Base-by-base conservation (phyloP, 148 eudicot genomes). In the Rhododendron henanense region DNA sequence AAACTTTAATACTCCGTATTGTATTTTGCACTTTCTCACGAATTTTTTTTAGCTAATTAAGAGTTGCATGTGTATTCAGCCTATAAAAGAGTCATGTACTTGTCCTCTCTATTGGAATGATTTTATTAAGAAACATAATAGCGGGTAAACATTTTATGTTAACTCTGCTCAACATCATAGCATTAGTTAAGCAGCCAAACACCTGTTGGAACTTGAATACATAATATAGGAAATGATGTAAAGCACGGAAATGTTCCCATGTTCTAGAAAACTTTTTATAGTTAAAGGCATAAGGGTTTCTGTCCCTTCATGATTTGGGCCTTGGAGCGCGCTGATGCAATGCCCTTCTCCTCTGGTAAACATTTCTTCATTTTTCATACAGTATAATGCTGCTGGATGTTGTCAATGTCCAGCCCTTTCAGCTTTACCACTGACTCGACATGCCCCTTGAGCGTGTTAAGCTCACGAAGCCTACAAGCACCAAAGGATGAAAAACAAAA, bases 341-440 rank as follows among this genome's bases (percentile, higher is more conserved):
- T 33, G 71, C 28, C 71, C 79, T 33, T 74, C 45, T 35, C 41
- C 88, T 65, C 83, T 1, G 23, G 48, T 47, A 18, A 31, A 65
- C 15, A 63, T 61, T 78, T 21, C 31, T 35, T 41, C 45, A 37
- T 65, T 53, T n/a, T 47, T 93, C 91, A 95, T 55, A 95, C 96
- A 39, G 98, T 95, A 88, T 95, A 95, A 89, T 93, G 92, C 65
- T 95, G 98, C 78, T 94, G 92, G 89, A 95, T 95, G 76, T 95
- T 94, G 86, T 94, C 98, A 31, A 94, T 93, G 88, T 94, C 98
- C 55, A 94, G 92, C 65, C 98, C 98, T 89, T 94, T 94, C 51
- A 94, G 96, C 90, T 94, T 94, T 89, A 93, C 98, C 77, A 93
- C 98, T 0, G 98, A 95, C 91, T 95, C 98, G 1, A 95, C 98